A percentile compares a stretch with the other conserved stretches of the same genome.
Conservation (phyloP, 768 basidiomycete species). For the Suillus subaureus region DNA sequence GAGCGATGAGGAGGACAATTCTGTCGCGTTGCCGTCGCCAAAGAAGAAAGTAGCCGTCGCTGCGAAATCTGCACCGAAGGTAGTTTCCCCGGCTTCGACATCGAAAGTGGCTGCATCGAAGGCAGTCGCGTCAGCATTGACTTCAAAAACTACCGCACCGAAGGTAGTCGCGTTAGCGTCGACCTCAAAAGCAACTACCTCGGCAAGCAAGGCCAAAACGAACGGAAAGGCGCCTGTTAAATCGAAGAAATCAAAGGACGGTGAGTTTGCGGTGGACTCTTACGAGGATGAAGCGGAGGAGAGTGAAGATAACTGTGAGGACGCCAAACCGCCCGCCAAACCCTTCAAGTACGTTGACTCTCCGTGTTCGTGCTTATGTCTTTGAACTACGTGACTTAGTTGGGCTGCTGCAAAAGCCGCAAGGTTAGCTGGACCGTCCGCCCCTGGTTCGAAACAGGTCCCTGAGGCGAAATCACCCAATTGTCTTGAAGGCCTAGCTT, state of each 20-base stretch:
- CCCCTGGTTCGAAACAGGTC: slow-evolving; percentile 57
- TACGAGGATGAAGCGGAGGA: slow-evolving; percentile 31
- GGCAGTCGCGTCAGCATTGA: neutral
- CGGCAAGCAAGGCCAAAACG: neutral
- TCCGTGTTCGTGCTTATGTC: neutral
- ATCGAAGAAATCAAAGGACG: slow-evolving; percentile 25
- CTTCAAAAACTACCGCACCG: neutral
- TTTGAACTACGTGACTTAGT: slow-evolving; percentile 28
- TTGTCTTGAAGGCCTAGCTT: slow-evolving; percentile 81
- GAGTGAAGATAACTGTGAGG: slow-evolving; percentile 20
- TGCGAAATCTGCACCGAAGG: slow-evolving; percentile 9
- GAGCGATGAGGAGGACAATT: slow-evolving; percentile 44
- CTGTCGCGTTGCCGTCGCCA: slow-evolving; percentile 33
- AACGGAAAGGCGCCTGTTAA: slow-evolving; percentile 1
- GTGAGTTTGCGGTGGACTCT: slow-evolving; percentile 35
- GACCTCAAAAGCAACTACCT: neutral
- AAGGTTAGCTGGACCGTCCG: slow-evolving; percentile 58
- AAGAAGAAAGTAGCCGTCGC: slow-evolving; percentile 42
- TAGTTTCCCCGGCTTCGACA: neutral
- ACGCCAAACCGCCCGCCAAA: slow-evolving; percentile 11
- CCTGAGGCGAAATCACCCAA: slow-evolving; percentile 77
- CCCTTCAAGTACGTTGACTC: slow-evolving; percentile 27
- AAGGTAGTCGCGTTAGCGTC: neutral
- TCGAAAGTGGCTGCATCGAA: neutral
- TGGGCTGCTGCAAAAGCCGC: slow-evolving; percentile 62